phyloP scores from a whole-genome alignment of 768 basidiomycete genomes.

The Gloeostereum incarnatum region DNA sequence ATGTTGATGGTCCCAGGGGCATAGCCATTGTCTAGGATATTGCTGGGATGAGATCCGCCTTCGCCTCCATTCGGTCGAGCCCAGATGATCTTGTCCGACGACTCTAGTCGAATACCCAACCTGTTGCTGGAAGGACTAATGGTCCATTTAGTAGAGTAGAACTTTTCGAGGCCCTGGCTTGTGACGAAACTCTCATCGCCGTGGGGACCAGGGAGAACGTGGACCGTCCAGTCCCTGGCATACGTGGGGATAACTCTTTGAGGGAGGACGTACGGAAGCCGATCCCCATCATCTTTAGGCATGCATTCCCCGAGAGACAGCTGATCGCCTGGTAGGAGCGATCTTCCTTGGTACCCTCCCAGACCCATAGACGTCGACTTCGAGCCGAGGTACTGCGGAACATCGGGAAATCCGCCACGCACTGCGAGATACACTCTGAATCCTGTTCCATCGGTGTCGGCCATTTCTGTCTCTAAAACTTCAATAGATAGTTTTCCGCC shows the following conservation, averaged over 20 bases:
- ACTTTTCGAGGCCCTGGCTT: conserved; percentile 30
- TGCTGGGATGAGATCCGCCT: conserved; percentile 61
- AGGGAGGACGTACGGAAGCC: conserved; percentile 14
- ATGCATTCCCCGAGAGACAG: conserved; percentile 27
- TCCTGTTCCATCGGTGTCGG: no score
- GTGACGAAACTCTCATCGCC: conserved; percentile 50
- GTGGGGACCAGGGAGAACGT: conserved; percentile 55
- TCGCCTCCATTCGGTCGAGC: conserved; percentile 49
- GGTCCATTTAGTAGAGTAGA: conserved; percentile 44
- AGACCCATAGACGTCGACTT: conserved; percentile 58
- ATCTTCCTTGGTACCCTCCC: conserved; percentile 53
- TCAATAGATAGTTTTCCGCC: conserved; percentile 34
- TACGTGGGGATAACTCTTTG: conserved; percentile 28
- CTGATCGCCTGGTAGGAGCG: conserved; percentile 41
- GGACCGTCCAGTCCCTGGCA: conserved; percentile 37
- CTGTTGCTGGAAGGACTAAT: conserved; percentile 52
- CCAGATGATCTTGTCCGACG: conserved; percentile 35
- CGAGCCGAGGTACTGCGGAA: conserved; percentile 48
- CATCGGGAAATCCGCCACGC: conserved; percentile 49
- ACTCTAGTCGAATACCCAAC: conserved; percentile 53
- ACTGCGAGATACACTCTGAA: conserved; percentile 48
- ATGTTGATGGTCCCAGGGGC: conserved; percentile 45
- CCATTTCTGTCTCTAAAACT: conserved; percentile 11
- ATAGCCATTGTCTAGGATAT: conserved; percentile 57
- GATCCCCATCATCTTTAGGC: conserved; percentile 11